Base-by-base conservation (phyloP, 148 eudicot genomes). In the Spergularia bocconei region DNA sequence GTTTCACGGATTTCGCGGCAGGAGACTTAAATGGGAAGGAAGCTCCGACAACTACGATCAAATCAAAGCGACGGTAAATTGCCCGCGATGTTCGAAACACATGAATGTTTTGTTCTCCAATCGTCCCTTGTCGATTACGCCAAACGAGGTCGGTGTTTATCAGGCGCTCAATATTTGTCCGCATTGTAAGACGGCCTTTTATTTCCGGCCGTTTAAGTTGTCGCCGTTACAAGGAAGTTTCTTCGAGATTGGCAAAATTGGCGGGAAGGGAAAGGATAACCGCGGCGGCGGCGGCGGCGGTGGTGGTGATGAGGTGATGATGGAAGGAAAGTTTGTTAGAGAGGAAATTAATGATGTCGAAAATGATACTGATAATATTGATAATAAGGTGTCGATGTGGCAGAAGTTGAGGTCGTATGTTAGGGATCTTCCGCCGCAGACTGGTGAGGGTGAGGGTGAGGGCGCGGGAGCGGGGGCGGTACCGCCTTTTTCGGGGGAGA, bases 381-480 rank as follows among this genome's bases (percentile, higher is more conserved):
- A 68, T 29, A 63, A 73, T 44, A 72, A 85, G 33, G 58, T 73
- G 55, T 77, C 87, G 0, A 82, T 93, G 81, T 91, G 98, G 98
- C 91, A 91, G 87, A 93, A 86, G 80, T 68, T 93, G 89, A 84
- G 97, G 84, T 84, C 86, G 5, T 91, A 93, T 71, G 87, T 93
- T 7, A 80, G 82, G 54, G 88, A 80, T 25, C 60, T 77, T 14
- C 79, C 81, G 11, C 52, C 80, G 29, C 63, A 54, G 23, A 38
- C 75, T 7, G n/a, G 69, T 0, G 67, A 71, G 71, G 56, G 36
- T 29, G 36, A 29, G 36, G 36, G 36, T 29, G 36, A 29, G 36
- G 36, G 36, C 2, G 36, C 36, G 36, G 36, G 11, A 12, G 13
- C 75, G 0, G 79, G 77, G 71, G 65, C 54, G 47, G 58, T 25